Conservation (phyloP, 352 stramenopile species). For the Sclerospora graminicola region DNA sequence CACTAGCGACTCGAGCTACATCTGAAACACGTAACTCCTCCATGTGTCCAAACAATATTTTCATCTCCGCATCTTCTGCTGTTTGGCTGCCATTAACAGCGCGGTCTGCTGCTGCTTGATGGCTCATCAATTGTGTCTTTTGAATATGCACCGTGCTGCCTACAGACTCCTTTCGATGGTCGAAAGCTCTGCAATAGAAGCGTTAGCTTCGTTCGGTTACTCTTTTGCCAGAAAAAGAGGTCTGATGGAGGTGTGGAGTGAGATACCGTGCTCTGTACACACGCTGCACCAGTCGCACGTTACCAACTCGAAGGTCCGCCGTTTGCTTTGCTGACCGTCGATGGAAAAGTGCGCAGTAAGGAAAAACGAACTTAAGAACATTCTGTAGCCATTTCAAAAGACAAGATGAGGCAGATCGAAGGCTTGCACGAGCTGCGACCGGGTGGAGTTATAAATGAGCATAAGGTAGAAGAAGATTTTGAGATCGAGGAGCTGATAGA, state of each 20-base stretch:
- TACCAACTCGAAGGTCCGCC: conserved; percentile 10
- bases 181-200: conserved; percentile 2
- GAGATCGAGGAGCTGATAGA: conserved; percentile 52
- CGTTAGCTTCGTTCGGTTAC: neutral
- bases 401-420: conserved; percentile 2
- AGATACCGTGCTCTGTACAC: conserved; percentile 3
- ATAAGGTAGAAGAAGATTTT: conserved; percentile 32
- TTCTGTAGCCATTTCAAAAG: conserved; percentile 5
- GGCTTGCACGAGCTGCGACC: neutral
- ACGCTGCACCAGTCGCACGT: too few relatives aligned
- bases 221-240: conserved; percentile 1
- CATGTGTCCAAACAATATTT: conserved; percentile 40
- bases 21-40: conserved; percentile 40
- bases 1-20: conserved; percentile 21
- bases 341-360: neutral
- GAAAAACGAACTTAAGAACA: neutral
- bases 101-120: conserved; percentile 1
- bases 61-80: conserved; percentile 36
- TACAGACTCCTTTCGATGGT: neutral
- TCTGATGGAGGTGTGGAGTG: neutral
- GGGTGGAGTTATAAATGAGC: conserved; percentile 6
- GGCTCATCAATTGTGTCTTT: conserved; percentile 12
- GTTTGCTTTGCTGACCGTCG: conserved; percentile 8
- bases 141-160: conserved; percentile 1
- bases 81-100: conserved; percentile 12